A percentile compares a stretch with the other conserved stretches of the same genome.
These are phyloP conservation scores for Pyrus communis DNA, from an alignment of 306 rosid genomes.

Conservation along the genomic window DNA sequence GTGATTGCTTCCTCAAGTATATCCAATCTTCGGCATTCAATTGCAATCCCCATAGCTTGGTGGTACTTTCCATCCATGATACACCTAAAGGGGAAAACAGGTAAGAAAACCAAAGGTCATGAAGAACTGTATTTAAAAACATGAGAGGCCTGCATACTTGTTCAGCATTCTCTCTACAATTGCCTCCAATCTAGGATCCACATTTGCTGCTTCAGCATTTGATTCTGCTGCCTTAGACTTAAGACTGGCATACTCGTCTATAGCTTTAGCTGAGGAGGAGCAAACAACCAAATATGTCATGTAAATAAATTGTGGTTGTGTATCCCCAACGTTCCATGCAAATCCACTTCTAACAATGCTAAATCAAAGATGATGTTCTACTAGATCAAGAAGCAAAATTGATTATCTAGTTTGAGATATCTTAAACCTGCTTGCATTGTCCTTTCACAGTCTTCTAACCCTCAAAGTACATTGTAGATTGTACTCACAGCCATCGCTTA, in stretches of 20 bases:
- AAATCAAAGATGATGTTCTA: background rate
- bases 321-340: background rate
- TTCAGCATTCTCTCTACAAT: slow-evolving; percentile 91
- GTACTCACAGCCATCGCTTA: background rate
- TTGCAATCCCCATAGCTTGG: slow-evolving; percentile 89
- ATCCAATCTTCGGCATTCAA: slow-evolving; percentile 89
- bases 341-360: background rate
- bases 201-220: slow-evolving; percentile 41
- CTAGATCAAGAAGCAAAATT: background rate
- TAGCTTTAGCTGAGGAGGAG: slow-evolving; percentile 74
- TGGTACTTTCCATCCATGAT: slow-evolving; percentile 83
- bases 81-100: slow-evolving; percentile 42
- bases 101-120: slow-evolving; percentile 2
- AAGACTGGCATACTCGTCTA: slow-evolving; percentile 83
- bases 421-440: background rate
- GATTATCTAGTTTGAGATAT: background rate
- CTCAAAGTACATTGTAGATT: background rate
- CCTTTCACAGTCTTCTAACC: background rate
- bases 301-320: background rate
- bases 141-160: slow-evolving; percentile 44
- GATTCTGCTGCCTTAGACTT: slow-evolving; percentile 77
- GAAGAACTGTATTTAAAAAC: slow-evolving; percentile 2
- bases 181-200: slow-evolving; percentile 83
- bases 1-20: slow-evolving; percentile 92
- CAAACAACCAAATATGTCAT: slow-evolving; percentile 14